Evolutionary conservation across 1,284 basidiomycete genomes (phyloP), one percentile per base, ranked within the genome.

Genomic region (Exobasidium cylindrosporum): DNA sequence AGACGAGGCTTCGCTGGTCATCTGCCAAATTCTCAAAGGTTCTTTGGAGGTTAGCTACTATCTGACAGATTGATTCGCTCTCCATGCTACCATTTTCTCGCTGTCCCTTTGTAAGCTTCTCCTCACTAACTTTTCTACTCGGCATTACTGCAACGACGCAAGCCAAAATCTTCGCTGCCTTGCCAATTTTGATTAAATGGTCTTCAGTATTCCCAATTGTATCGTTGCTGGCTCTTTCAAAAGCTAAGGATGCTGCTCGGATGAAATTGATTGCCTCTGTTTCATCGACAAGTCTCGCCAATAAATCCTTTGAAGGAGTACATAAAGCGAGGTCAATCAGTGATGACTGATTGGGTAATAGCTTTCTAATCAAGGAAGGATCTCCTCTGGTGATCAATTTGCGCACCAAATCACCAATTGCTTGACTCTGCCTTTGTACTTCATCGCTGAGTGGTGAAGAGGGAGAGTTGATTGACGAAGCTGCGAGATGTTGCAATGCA

Each of bases 381-480:
- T 55, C 53, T 14, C 53, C 53, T 30, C 53, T 21, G 14, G 32
- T 17, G 40, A 44, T 44, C 3, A 55, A 17, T 17, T 29, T 35
- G n/a, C 40, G 21, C 26, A 55, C 5, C 4, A 55, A 14, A 31
- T 55, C 30, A 4, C n/a, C 28, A 44, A 55, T 35, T 5, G 14
- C 14, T 13, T 32, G 21, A 14, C 21, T 31, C 14, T 35, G 23
- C 17, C 32, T 55, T 35, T 44, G 53, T 17, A 30, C 21, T 24
- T 55, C 53, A 5, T 55, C 32, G 21, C 28, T 21, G n/a, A 55
- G 17, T n/a, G 13, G 11, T 35, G 21, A 21, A 11, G 30, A n/a
- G 2, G 5, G n/a, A 44, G 29, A 14, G 14, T 35, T 13, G 21
- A 32, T 21, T 2, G 53, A 21, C n/a, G 21, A 13, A 23, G 23